These are phyloP conservation scores for Monascus purpureus DNA, from an alignment of 495 filamentous ascomycete genomes.

Conservation along the genomic window DNA sequence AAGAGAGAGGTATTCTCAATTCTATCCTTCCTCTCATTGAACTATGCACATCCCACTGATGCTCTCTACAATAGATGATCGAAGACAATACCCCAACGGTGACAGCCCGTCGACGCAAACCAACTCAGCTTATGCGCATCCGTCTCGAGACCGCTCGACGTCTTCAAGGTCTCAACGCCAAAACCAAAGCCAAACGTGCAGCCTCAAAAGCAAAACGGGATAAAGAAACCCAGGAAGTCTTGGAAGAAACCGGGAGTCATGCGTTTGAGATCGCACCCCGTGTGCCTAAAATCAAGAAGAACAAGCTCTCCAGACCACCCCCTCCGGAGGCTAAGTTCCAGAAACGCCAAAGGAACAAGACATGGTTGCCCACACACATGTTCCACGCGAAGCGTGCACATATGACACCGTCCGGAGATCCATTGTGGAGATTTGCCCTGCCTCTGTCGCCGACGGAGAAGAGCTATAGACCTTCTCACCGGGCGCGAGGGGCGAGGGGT, in stretches of 20 bases:
- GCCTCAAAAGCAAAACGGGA: conserved; percentile 19
- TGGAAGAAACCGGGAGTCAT: conserved; percentile 22
- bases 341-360: conserved; percentile 78
- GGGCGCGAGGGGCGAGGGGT: conserved; percentile 54
- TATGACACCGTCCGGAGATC: conserved; percentile 65
- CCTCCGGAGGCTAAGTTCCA: conserved; percentile 56
- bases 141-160: conserved; percentile 72
- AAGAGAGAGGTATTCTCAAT: conserved; percentile 45
- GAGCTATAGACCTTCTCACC: conserved; percentile 73
- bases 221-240: conserved; percentile 15
- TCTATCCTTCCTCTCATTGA: neutral
- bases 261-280: conserved; percentile 29
- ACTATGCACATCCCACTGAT: neutral
- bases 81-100: conserved; percentile 88
- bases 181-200: conserved; percentile 37
- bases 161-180: conserved; percentile 46
- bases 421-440: conserved; percentile 80
- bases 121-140: conserved; percentile 54
- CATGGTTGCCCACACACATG: conserved; percentile 88
- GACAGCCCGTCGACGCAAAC: conserved; percentile 54
- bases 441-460: conserved; percentile 78
- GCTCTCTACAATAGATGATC: conserved; percentile 38
- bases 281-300: conserved; percentile 55
- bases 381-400: conserved; percentile 86
- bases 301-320: conserved; percentile 52